Percentiles rank a stretch among this genome's conserved stretches.
Evolutionary conservation across 345 rosid genomes (phyloP).

Genomic region (Dipteronia dyeriana): DNA sequence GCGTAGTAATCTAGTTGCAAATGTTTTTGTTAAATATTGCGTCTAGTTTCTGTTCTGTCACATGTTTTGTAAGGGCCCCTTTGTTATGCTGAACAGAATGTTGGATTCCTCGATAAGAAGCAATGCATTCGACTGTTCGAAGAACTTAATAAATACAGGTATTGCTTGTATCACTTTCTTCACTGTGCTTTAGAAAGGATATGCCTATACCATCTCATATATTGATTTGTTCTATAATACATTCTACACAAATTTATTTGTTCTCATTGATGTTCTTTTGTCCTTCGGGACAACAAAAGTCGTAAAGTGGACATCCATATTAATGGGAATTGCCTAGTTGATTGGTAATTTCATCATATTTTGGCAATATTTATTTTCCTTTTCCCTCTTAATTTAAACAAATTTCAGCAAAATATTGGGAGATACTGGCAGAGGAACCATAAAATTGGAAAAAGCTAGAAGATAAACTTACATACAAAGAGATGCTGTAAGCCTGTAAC

Average conservation of each 20-base stretch:
- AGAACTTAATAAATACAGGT: slow-evolving; percentile 90
- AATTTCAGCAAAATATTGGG: too few species aligned
- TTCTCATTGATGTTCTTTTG: neutral
- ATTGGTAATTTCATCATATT: too few species aligned
- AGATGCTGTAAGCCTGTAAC: neutral
- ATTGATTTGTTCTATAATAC: too few species aligned
- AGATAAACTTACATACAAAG: too few species aligned
- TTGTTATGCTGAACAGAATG: slow-evolving; percentile 47
- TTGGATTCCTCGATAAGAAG: slow-evolving; percentile 62
- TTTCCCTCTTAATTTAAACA: too few species aligned
- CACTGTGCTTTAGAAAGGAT: slow-evolving; percentile 7
- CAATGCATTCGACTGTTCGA: slow-evolving; percentile 80
- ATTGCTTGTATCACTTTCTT: slow-evolving; percentile 16
- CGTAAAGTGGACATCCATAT: too few species aligned
- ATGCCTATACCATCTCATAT: neutral
- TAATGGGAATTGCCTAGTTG: too few species aligned
- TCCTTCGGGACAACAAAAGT: too few species aligned
- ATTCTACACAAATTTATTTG: neutral
- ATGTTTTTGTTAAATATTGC: neutral
- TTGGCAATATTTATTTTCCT: too few species aligned
- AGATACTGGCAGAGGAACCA: too few species aligned
- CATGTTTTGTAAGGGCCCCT: slow-evolving; percentile 15
- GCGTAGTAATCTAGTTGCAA: neutral
- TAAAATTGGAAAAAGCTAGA: too few species aligned
- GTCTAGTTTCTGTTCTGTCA: slow-evolving; percentile 8